Conservation (phyloP, 306 rosid genomes). For the Dalbergia cultrata region DNA sequence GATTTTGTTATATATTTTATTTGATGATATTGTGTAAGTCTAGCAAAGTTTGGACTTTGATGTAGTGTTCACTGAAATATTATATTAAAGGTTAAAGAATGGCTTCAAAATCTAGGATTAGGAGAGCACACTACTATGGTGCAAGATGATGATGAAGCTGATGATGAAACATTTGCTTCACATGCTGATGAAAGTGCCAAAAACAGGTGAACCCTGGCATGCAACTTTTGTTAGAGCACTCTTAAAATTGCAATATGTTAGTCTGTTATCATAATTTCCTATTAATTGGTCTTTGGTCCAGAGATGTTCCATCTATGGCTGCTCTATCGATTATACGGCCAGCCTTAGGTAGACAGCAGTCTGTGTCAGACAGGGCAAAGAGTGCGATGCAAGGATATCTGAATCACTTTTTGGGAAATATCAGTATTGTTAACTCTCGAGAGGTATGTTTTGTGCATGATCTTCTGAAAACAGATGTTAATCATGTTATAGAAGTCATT, state of each 20-base stretch:
- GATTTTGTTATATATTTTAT: constrained; percentile 32
- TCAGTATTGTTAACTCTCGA: constrained; percentile 89
- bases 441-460: constrained; percentile 72
- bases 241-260: constrained; percentile 21
- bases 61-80: constrained; percentile 72
- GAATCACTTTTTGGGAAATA: constrained; percentile 95
- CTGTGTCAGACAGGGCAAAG: constrained; percentile 92
- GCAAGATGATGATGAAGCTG: constrained; percentile 89
- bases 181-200: constrained; percentile 80
- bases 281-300: constrained; percentile 58
- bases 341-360: constrained; percentile 90
- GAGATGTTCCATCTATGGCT: constrained; percentile 99
- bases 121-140: constrained; percentile 77
- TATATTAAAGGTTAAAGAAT: constrained; percentile 99
- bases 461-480: constrained; percentile 33
- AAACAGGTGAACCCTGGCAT: constrained; percentile 64
- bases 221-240: constrained; percentile 27
- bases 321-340: constrained; percentile 96
- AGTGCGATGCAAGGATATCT: constrained; percentile 97
- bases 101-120: constrained; percentile 99
- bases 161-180: constrained; percentile 71
- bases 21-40: constrained; percentile 54
- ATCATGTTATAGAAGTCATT: constrained; percentile 25
- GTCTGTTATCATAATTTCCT: constrained; percentile 45
- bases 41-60: constrained; percentile 71